Conservation (phyloP, 345 rosid genomes). For the Salix caprea region DNA sequence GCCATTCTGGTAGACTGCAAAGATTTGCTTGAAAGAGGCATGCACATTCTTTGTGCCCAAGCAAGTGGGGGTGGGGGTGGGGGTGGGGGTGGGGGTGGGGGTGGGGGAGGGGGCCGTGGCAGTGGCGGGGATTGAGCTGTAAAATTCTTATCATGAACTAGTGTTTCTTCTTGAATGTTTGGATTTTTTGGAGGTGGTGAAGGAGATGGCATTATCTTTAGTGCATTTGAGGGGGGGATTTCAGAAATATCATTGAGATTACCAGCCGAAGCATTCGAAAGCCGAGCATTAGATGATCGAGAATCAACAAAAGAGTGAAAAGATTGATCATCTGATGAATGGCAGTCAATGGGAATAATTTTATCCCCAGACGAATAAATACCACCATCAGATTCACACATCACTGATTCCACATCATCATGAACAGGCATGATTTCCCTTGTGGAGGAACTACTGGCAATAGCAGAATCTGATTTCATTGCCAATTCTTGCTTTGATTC, state of each 20-base stretch:
- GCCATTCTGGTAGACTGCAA: conserved; percentile 13
- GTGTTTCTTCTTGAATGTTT: conserved; percentile 1
- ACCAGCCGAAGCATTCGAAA: conserved; percentile 63
- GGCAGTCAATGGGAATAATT: conserved; percentile 32
- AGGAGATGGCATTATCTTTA: conserved; percentile 21
- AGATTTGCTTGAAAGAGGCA: conserved; percentile 1
- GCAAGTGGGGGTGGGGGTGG: conserved; percentile 40
- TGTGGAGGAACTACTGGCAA: conserved; percentile 51
- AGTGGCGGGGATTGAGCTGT: conserved; percentile 7
- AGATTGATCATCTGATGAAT: conserved; percentile 74
- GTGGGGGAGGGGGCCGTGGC: conserved; percentile 37
- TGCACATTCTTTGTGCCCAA: conserved; percentile 11
- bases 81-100: conserved; percentile 45
- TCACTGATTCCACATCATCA: conserved; percentile 35
- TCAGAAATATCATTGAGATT: conserved; percentile 37
- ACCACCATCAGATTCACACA: conserved; percentile 41
- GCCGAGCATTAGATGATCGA: conserved; percentile 39
- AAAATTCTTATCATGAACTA: conserved; percentile 10
- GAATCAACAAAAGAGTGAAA: conserved; percentile 74
- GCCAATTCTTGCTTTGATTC: conserved; percentile 25
- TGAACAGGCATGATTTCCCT: conserved; percentile 66
- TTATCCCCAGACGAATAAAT: conserved; percentile 27
- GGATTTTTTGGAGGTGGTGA: conserved; percentile 12
- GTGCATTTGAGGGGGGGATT: conserved; percentile 21
- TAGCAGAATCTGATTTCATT: conserved; percentile 37